These are phyloP conservation scores for Mortierella hygrophila DNA, from an alignment of 192 early-diverging fungal genomes.

Conservation along the genomic window DNA sequence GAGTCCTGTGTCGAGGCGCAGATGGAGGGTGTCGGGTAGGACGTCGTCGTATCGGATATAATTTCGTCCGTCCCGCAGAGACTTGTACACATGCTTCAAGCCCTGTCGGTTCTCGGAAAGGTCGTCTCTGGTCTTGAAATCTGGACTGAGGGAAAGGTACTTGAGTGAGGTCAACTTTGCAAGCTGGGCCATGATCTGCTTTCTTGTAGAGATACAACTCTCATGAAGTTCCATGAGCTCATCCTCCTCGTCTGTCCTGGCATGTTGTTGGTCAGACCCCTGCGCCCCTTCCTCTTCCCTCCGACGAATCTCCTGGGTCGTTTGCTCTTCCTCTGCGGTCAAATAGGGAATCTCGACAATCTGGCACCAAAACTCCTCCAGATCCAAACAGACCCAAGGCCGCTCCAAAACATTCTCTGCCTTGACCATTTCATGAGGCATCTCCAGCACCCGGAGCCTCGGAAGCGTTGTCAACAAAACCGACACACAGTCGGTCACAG, in stretches of 20 bases:
- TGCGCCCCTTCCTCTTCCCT: background rate
- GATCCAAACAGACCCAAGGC: background rate
- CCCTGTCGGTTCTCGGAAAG: background rate
- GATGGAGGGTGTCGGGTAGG: background rate
- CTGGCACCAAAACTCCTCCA: background rate
- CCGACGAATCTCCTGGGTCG: background rate
- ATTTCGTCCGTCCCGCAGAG: background rate
- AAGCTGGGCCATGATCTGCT: background rate
- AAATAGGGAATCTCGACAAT: background rate
- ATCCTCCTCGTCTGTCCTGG: background rate
- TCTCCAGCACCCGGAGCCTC: background rate
- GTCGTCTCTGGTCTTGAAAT: too few species aligned
- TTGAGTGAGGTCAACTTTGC: background rate
- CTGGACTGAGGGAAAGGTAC: background rate
- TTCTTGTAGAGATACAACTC: background rate
- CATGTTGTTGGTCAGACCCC: background rate
- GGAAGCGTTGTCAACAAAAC: background rate
- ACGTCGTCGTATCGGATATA: background rate
- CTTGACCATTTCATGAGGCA: background rate
- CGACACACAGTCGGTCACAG: background rate
- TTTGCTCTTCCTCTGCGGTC: background rate
- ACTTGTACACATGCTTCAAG: background rate
- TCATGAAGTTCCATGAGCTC: background rate
- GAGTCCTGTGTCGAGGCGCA: background rate
- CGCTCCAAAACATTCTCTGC: background rate